phyloP scores from a whole-genome alignment of 495 filamentous ascomycete genomes.

The Penicillium pulvis region DNA sequence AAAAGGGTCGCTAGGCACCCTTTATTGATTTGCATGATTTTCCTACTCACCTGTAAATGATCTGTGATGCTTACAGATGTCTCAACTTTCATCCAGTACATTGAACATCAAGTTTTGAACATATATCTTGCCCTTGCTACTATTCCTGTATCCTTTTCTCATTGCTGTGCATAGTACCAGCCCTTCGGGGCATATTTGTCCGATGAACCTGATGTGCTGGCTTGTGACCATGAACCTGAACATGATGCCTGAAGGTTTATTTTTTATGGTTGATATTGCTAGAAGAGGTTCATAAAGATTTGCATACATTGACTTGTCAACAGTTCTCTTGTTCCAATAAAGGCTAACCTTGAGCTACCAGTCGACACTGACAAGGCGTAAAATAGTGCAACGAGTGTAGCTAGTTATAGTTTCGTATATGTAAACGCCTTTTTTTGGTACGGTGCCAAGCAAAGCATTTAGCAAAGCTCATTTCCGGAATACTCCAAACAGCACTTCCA shows the following conservation, averaged over 20 bases:
- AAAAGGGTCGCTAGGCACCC: slow-evolving; percentile 25
- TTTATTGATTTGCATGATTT: neutral
- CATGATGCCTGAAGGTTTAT: slow-evolving; percentile 4
- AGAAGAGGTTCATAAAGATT: neutral
- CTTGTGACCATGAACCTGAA: neutral
- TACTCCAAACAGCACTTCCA: too few species aligned
- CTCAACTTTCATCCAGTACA: neutral
- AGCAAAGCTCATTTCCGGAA: too few species aligned
- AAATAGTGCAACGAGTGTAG: too few species aligned
- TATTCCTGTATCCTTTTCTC: slow-evolving; percentile 13
- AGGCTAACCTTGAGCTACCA: too few species aligned
- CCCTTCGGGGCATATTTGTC: slow-evolving; percentile 14
- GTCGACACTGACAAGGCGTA: too few species aligned
- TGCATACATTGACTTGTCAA: neutral
- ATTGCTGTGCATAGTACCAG: slow-evolving; percentile 19
- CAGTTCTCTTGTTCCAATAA: too few species aligned
- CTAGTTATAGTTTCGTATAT: too few species aligned
- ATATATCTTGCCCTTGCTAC: neutral
- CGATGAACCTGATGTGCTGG: neutral
- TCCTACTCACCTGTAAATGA: neutral
- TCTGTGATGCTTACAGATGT: neutral
- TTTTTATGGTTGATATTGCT: slow-evolving; percentile 13
- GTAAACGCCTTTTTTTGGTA: too few species aligned
- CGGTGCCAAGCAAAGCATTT: too few species aligned
- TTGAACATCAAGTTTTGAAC: neutral